Evolutionary conservation across 192 early-diverging fungal genomes (phyloP).

Genomic region (Dissophora globulifera): DNA sequence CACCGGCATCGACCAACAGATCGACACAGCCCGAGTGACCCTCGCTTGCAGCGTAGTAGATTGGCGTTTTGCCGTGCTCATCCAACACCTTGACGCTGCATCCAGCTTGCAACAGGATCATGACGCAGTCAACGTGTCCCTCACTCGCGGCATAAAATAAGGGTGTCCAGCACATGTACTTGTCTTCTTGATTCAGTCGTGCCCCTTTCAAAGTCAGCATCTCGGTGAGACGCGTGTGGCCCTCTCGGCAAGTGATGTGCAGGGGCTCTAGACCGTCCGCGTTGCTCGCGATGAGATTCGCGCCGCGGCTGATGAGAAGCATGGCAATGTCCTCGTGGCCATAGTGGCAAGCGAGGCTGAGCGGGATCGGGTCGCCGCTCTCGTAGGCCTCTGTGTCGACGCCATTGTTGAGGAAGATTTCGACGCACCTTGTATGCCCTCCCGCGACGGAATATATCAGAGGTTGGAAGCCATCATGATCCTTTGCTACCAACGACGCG

Average conservation of each 20-base stretch:
- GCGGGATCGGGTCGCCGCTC: slow-evolving; percentile 72
- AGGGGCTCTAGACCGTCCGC: slow-evolving; percentile 87
- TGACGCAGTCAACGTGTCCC: slow-evolving; percentile 85
- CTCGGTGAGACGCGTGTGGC: slow-evolving; percentile 76
- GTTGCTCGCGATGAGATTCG: slow-evolving; percentile 73
- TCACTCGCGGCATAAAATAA: slow-evolving; percentile 94
- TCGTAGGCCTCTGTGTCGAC: slow-evolving; percentile 70
- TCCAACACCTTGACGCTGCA: slow-evolving; percentile 79
- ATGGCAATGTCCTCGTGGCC: slow-evolving; percentile 88
- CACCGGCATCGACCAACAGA: slow-evolving; percentile 75
- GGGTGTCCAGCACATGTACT: slow-evolving; percentile 96
- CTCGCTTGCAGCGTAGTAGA: slow-evolving; percentile 94
- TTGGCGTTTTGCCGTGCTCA: slow-evolving; percentile 82
- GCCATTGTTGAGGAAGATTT: slow-evolving; percentile 75
- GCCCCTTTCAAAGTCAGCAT: slow-evolving; percentile 77
- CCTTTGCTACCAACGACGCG: slow-evolving; percentile 66
- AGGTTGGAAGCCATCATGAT: slow-evolving; percentile 92
- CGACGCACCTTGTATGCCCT: slow-evolving; percentile 79
- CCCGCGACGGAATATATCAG: slow-evolving; percentile 88
- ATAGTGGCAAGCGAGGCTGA: slow-evolving; percentile 90
- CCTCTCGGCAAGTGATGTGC: slow-evolving; percentile 89
- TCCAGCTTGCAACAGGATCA: slow-evolving; percentile 82
- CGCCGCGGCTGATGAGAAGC: slow-evolving; percentile 80
- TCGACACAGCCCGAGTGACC: slow-evolving; percentile 86
- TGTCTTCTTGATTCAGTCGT: slow-evolving; percentile 82